These are phyloP conservation scores for Ricinus communis DNA, from an alignment of 345 rosid genomes.

Conservation along the genomic window DNA sequence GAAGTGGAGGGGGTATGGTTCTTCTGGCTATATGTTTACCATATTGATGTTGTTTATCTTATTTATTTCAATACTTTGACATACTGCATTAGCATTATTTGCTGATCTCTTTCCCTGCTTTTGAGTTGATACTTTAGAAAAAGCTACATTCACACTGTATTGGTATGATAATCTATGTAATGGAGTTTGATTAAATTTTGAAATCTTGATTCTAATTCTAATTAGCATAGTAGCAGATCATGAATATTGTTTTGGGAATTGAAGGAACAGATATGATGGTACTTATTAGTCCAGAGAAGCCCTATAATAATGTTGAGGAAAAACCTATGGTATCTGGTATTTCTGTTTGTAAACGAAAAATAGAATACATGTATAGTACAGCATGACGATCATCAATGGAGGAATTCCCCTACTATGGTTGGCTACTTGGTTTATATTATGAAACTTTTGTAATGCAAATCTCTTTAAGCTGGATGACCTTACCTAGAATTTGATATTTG, in stretches of 20 bases:
- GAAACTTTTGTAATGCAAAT: no score
- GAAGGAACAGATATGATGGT: not conserved
- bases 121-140: not conserved
- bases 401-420: no score
- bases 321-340: not conserved
- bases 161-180: not conserved
- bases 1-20: slow-evolving; percentile 84
- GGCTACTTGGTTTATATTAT: no score
- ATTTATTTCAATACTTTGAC: not conserved
- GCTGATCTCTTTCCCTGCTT: not conserved
- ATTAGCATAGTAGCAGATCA: not conserved
- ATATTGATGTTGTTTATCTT: slow-evolving; percentile 20
- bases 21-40: slow-evolving; percentile 23
- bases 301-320: not conserved
- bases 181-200: not conserved
- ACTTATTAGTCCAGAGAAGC: not conserved
- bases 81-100: not conserved
- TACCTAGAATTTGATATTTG: no score
- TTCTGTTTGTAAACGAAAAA: no score
- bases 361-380: no score
- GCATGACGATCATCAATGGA: no score
- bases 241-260: not conserved
- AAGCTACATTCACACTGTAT: not conserved
- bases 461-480: no score
- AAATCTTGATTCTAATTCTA: not conserved